These are phyloP conservation scores for Panicum hallii DNA, from an alignment of 202 grass and related monocot genomes.

Conservation along the genomic window DNA sequence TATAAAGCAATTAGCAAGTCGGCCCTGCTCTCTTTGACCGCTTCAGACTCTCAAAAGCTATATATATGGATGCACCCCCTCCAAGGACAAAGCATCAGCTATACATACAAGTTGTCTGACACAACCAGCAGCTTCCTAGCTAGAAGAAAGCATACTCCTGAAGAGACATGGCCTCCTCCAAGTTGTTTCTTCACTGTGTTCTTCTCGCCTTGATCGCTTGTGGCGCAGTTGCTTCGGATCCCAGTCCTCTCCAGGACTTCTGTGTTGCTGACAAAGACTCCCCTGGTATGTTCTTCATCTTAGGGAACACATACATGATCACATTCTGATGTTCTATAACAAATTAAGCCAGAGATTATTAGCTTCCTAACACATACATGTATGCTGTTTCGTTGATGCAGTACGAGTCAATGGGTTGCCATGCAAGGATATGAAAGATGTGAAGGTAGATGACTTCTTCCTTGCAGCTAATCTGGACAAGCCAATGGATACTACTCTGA, in stretches of 20 bases:
- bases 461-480: conserved; percentile 32
- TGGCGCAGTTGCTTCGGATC: conserved; percentile 24
- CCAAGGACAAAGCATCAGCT: not conserved
- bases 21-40: not conserved
- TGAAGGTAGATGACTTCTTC: conserved; percentile 33
- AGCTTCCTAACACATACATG: not conserved
- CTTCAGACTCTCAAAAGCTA: not conserved
- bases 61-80: not conserved
- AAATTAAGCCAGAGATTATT: not conserved
- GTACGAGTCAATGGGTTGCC: conserved; percentile 3
- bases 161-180: not conserved
- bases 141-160: not conserved
- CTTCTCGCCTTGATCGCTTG: not conserved
- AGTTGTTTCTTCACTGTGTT: not conserved
- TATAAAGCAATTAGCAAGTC: not conserved
- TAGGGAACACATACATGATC: too few species aligned
- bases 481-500: conserved; percentile 22
- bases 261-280: conserved; percentile 39
- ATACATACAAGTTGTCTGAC: not conserved
- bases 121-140: not conserved
- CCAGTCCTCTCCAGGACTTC: conserved; percentile 41
- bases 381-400: not conserved
- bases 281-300: not conserved
- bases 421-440: conserved; percentile 12
- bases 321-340: not conserved